Evolutionary conservation across 345 rosid genomes (phyloP).

Genomic region (Mallotus nudiflorus): DNA sequence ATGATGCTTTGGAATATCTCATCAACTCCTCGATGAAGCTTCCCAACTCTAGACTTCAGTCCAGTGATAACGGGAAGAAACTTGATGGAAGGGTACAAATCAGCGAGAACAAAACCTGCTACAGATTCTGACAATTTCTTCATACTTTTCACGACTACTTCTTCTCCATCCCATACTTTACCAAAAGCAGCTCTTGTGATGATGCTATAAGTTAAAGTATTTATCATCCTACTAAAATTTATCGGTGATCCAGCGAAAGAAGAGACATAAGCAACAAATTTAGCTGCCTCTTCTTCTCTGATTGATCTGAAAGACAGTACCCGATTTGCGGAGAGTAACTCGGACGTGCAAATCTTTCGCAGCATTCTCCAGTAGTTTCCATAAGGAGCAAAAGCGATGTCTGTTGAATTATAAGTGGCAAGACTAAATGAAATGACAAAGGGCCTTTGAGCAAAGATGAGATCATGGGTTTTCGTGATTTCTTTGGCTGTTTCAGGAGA

Average conservation of each 20-base stretch:
- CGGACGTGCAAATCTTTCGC: constrained; percentile 7
- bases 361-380: constrained; percentile 18
- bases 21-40: not conserved
- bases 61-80: not conserved
- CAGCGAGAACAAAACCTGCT: not conserved
- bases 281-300: constrained; percentile 6
- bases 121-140: not conserved
- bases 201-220: not conserved
- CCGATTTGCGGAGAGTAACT: constrained; percentile 1
- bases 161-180: constrained; percentile 9
- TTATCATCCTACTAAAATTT: constrained; percentile 4
- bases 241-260: not conserved
- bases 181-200: constrained; percentile 18
- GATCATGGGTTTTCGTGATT: constrained; percentile 20
- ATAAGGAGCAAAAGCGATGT: constrained; percentile 6
- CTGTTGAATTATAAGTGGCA: not conserved
- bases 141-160: not conserved
- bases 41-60: not conserved
- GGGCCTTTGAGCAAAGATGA: constrained; percentile 12
- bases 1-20: not conserved
- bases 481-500: constrained; percentile 18
- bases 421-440: not conserved
- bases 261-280: not conserved
- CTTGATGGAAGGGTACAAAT: not conserved
- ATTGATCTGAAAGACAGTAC: not conserved